Percentiles rank a stretch among this genome's conserved stretches.
Conservation (phyloP, 2,329 filamentous ascomycete genomes). For the Helminthosporium solani region DNA sequence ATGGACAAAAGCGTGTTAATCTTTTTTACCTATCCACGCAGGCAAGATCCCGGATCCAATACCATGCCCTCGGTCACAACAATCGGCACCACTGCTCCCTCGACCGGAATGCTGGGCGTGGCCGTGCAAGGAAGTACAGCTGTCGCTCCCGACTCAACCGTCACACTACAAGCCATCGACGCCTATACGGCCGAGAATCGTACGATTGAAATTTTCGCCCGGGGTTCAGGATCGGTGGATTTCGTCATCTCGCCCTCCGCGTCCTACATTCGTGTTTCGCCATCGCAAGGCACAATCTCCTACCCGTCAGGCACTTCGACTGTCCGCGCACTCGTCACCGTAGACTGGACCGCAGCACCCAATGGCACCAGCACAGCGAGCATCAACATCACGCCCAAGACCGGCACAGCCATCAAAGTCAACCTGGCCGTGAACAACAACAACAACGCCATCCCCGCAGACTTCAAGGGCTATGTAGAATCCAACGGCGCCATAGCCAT, state of each 20-base stretch:
- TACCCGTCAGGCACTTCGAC: constrained; percentile 27
- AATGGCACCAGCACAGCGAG: constrained; percentile 13
- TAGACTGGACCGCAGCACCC: constrained; percentile 27
- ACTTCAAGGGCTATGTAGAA: constrained; percentile 24
- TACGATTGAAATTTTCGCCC: constrained; percentile 30
- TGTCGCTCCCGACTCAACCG: constrained; percentile 60
- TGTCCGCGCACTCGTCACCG: constrained; percentile 19
- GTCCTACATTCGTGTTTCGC: constrained; percentile 20
- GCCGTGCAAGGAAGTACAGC: constrained; percentile 64
- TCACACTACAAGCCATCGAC: constrained; percentile 15
- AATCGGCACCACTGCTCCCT: constrained; percentile 50
- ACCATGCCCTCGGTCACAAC: constrained; percentile 63
- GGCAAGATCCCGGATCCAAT: constrained; percentile 71
- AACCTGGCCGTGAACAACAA: constrained; percentile 20
- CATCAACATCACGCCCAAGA: constrained; percentile 21
- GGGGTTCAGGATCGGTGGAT: constrained; percentile 20
- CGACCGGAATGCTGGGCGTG: constrained; percentile 45
- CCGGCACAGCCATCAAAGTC: constrained; percentile 17
- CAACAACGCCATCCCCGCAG: constrained; percentile 14
- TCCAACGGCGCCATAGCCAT: constrained; percentile 23
- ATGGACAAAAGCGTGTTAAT: too few species aligned
- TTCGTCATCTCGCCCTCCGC: constrained; percentile 21
- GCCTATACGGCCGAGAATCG: constrained; percentile 30
- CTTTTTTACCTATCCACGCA: constrained; percentile 41
- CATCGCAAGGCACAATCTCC: constrained; percentile 21